Base-by-base conservation (phyloP, 2,329 filamentous ascomycete genomes). In the Fonsecaea pedrosoi region DNA sequence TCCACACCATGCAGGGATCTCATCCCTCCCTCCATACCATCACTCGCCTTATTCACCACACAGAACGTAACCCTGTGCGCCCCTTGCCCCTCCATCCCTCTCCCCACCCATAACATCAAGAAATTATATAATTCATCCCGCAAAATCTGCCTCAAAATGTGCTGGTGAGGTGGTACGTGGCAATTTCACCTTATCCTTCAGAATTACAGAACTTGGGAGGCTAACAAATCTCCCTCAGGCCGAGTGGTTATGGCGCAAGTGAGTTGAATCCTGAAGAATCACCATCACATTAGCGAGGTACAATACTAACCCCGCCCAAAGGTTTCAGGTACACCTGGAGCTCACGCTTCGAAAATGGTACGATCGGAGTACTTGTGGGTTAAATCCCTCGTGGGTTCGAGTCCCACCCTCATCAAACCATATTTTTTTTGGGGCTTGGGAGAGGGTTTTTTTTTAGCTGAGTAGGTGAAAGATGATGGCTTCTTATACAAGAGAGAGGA, bases 401-500 rank as follows among this genome's bases (percentile, higher is more conserved):
- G 37, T 62, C 60, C 60, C 60, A 62, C 60, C 50, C 48, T 62
- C 34, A 42, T 62, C 60, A 25, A 62, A 62, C 45, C 18, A n/a
- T n/a, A 42, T 42, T 2, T 15, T 50, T 25, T 45, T 45, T 45
- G 21, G 4, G 18, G n/a, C 4, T 21, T 25, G 25, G 25, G 25
- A 2, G 1, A 21, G 21, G 25, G 25, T 18, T 18, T 45, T 45
- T 18, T 45, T 48, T 25, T n/a, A 5, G 40, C 4, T n/a, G 13
- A 15, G 40, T n/a, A n/a, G 40, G 13, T 42, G 40, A 15, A 5
- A 3, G 37, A 10, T 38, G 10, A 38, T 1, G 37, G 37, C 25
- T 25, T 25, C 3, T 3, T 25, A 25, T 3, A 25, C 2, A 25
- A 25, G 25, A 25, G 25, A 25, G 25, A 25, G 25, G 25, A 25